These are phyloP conservation scores for Plasmodium gallinaceum DNA, from an alignment of 169 alveolate species.

Conservation along the genomic window DNA sequence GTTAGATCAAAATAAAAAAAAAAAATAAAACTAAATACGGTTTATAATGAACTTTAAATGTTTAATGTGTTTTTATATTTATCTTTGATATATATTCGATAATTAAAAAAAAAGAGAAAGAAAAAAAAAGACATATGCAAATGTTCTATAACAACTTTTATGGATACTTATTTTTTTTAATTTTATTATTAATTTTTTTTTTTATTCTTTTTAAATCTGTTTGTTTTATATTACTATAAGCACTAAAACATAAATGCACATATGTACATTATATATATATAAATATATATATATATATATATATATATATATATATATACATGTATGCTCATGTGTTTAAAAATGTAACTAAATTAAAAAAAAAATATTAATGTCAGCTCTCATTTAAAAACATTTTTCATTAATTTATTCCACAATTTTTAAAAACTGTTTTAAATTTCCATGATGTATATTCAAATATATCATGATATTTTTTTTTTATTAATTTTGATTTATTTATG, in stretches of 20 bases:
- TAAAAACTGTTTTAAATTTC: conserved; percentile 19
- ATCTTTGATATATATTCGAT: conserved; percentile 24
- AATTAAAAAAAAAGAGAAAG: conserved; percentile 35
- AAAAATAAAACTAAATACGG: neutral
- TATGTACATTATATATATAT: conserved; percentile 8
- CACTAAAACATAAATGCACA: conserved; percentile 43
- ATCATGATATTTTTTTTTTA: conserved; percentile 33
- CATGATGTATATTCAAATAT: conserved; percentile 67
- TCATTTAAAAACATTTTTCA: conserved; percentile 35
- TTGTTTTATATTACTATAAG: conserved; percentile 8
- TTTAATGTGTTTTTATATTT: conserved; percentile 21
- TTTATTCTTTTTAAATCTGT: conserved; percentile 26
- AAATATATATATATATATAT: conserved; percentile 15
- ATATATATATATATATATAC: conserved; percentile 25
- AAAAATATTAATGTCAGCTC: conserved; percentile 10
- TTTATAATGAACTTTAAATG: conserved; percentile 59
- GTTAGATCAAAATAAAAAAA: too few relatives aligned
- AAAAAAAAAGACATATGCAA: conserved; percentile 35
- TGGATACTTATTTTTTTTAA: conserved; percentile 14
- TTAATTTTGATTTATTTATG: conserved; percentile 3
- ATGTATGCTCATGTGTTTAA: conserved; percentile 52
- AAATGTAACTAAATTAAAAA: conserved; percentile 48
- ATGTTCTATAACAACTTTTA: conserved; percentile 30
- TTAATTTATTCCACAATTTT: conserved; percentile 37
- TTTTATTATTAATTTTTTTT: conserved; percentile 7